Percentiles rank a stretch among this genome's conserved stretches.
These are phyloP conservation scores for Moesziomyces aphidis DNA, from an alignment of 1,284 basidiomycete species.

Conservation along the genomic window DNA sequence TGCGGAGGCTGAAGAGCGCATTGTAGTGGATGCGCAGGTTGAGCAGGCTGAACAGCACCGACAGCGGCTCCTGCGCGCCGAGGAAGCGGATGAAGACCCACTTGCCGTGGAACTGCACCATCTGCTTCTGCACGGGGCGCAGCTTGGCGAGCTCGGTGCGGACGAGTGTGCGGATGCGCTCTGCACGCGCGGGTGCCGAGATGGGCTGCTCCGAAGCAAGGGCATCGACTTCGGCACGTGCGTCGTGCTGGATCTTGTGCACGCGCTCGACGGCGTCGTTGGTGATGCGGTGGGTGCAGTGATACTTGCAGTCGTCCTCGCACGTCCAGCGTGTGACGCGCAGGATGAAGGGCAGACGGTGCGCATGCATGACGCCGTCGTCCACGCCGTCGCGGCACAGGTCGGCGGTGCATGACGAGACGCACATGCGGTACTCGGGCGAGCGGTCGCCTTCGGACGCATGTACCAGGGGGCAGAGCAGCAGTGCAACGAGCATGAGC, in stretches of 20 bases:
- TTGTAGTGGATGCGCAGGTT: slow-evolving; percentile 76
- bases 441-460: slow-evolving; percentile 66
- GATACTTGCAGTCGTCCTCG: slow-evolving; percentile 86
- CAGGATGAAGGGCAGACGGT: slow-evolving; percentile 72
- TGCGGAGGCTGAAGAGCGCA: slow-evolving; percentile 45
- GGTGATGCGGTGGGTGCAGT: slow-evolving; percentile 87
- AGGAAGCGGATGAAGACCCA: slow-evolving; percentile 75
- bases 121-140: slow-evolving; percentile 61
- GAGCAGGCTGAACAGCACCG: slow-evolving; percentile 85
- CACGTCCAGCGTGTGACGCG: slow-evolving; percentile 77
- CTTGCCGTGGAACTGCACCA: slow-evolving; percentile 78
- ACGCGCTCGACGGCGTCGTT: slow-evolving; percentile 72
- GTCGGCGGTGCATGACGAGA: slow-evolving; percentile 57
- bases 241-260: slow-evolving; percentile 63
- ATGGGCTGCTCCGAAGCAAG: slow-evolving; percentile 20
- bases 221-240: slow-evolving; percentile 26
- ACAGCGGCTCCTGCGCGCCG: slow-evolving; percentile 89
- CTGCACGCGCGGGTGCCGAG: slow-evolving; percentile 7
- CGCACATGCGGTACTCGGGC: slow-evolving; percentile 57
- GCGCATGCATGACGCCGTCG: slow-evolving; percentile 55
- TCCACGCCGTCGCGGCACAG: slow-evolving; percentile 57
- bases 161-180: slow-evolving; percentile 22
- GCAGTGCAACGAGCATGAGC: slow-evolving; percentile 12
- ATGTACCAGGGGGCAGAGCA: slow-evolving; percentile 8
- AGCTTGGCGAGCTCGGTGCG: slow-evolving; percentile 40